These are phyloP conservation scores for Lepiota brunneoincarnata DNA, from an alignment of 768 basidiomycete genomes.

Conservation along the genomic window DNA sequence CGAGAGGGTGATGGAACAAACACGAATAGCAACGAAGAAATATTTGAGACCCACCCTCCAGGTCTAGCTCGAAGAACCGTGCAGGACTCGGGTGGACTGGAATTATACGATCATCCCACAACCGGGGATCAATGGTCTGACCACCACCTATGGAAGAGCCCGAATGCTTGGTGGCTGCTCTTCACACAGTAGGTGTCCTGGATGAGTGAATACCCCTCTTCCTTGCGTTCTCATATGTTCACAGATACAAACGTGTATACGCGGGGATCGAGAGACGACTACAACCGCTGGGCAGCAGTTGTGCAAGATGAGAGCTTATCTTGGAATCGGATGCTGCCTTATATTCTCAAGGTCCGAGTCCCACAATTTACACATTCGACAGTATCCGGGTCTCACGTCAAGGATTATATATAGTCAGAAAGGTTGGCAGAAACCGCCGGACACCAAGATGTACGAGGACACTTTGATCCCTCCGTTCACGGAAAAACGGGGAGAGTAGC, in stretches of 20 bases:
- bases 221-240: too few species aligned
- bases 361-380: too few species aligned
- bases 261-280: conserved; percentile 14
- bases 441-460: conserved; percentile 3
- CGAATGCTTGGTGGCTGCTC: conserved; percentile 30
- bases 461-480: conserved; percentile 12
- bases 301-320: conserved; percentile 28
- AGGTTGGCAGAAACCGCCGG: background rate
- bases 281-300: conserved; percentile 22
- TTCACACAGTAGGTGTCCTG: conserved; percentile 23
- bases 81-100: conserved; percentile 15
- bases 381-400: background rate
- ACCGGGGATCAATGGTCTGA: conserved; percentile 18
- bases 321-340: conserved; percentile 25
- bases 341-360: conserved; percentile 6
- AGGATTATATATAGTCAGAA: background rate
- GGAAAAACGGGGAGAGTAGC: conserved; percentile 5
- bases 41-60: conserved; percentile 2
- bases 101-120: conserved; percentile 24
- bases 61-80: background rate
- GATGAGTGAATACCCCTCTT: too few species aligned
- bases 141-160: conserved; percentile 23
- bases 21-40: conserved; percentile 5
- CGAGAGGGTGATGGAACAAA: too few species aligned
- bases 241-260: conserved; percentile 14